Percentiles rank a stretch among this genome's conserved stretches.
Conservation (phyloP, 208 protist genomes). For the Strigomonas culicis region DNA sequence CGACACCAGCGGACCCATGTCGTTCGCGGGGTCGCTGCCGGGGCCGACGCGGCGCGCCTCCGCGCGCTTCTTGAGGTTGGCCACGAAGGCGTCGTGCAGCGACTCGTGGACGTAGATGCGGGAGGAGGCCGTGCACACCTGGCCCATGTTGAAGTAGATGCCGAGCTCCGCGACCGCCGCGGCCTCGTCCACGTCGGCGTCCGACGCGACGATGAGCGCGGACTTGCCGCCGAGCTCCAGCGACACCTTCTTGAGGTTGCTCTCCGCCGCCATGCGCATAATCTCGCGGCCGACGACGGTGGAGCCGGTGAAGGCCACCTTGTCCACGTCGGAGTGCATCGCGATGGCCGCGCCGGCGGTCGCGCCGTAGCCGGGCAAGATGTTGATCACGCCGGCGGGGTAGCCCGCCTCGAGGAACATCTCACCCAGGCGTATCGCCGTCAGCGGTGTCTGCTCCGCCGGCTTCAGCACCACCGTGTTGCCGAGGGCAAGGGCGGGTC, state of each 20-base stretch:
- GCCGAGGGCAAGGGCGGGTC: conserved; percentile 76
- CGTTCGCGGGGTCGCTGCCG: conserved; percentile 39
- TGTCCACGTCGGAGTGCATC: conserved; percentile 80
- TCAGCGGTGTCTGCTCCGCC: conserved; percentile 88
- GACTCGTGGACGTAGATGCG: conserved; percentile 81
- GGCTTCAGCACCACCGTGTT: conserved; percentile 89
- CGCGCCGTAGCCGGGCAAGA: conserved; percentile 78
- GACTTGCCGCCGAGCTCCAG: conserved; percentile 92
- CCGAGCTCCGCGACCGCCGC: conserved; percentile 47
- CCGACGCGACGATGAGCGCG: conserved; percentile 80
- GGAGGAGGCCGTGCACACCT: conserved; percentile 83
- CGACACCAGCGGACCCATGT: conserved; percentile 70
- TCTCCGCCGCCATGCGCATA: conserved; percentile 47
- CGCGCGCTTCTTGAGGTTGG: conserved; percentile 37
- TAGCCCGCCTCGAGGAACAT: conserved; percentile 78
- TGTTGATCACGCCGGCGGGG: conserved; percentile 85
- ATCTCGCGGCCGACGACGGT: conserved; percentile 72
- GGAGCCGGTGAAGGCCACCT: conserved; percentile 90
- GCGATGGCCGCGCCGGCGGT: conserved; percentile 63
- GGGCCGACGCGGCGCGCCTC: conserved; percentile 54
- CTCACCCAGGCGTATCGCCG: conserved; percentile 73
- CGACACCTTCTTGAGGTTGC: conserved; percentile 78
- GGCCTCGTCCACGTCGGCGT: conserved; percentile 76
- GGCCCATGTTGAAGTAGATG: conserved; percentile 82
- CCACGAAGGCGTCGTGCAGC: conserved; percentile 80